Evolutionary conservation across 23 red algal species (phyloP), one percentile per base, ranked within the genome.

Genomic region (Rhodosorus marinus): DNA sequence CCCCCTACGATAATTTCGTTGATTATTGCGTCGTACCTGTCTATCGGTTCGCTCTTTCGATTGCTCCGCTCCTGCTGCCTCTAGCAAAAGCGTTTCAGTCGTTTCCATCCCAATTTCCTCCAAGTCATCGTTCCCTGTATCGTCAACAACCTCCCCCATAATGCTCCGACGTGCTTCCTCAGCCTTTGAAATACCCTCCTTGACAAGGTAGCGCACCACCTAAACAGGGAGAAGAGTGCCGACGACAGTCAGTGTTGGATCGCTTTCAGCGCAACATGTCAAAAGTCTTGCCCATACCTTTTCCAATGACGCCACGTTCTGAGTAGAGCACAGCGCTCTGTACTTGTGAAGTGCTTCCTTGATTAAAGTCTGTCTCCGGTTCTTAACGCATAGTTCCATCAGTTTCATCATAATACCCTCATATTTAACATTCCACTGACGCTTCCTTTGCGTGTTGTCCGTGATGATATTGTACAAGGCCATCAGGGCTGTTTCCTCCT

Each of bases 391-490:
- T 24, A 98, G 64, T 67, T 78, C 77, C 61, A 98, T 77, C 15
- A 98, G 74, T 75, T 84, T 83, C 43, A 98, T 26, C 78, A 98
- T 85, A 45, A 98, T 86, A 42, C 79, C 90, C 59, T 98, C 90
- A 47, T 81, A 80, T 2, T 69, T 79, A 62, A 86, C 86, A 80
- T 66, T 85, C 90, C 90, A 98, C 68, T 64, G 70, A 3, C 90
- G 71, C 46, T 76, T 59, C 15, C 79, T 72, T 27, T 50, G 62
- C 41, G 80, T 79, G 35, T 74, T 86, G 50, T 98, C 90, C n/a
- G 90, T 98, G 32, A 98, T 81, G 31, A 98, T 75, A 29, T 82
- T 74, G 33, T 98, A 98, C 19, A 98, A 60, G 6, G 79, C 61
- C 31, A 81, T 65, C 51, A 77, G 65, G 14, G 90, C 90, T 17